A percentile compares a stretch with the other conserved stretches of the same genome.
Conservation (phyloP, 495 filamentous ascomycete genomes). For the Friedmanniomyces simplex region DNA sequence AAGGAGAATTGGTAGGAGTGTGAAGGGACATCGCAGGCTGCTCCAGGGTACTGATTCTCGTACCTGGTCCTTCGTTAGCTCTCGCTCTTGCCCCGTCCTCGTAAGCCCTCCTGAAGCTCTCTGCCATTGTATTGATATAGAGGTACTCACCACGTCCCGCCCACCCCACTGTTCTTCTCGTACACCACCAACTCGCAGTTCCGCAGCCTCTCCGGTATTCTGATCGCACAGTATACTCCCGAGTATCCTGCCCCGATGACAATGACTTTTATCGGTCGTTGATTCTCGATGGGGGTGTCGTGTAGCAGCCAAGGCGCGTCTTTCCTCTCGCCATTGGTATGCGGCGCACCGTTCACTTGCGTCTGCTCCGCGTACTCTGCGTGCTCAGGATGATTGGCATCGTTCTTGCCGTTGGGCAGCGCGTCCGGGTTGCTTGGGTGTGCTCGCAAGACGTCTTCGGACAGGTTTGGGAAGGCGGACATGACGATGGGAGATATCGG, state of each 20-base stretch:
- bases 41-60: constrained; percentile 61
- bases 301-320: constrained; percentile 16
- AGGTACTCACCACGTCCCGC: constrained; percentile 55
- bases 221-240: constrained; percentile 51
- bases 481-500: too few relatives aligned
- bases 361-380: background rate
- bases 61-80: too few relatives aligned
- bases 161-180: constrained; percentile 67
- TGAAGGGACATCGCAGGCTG: constrained; percentile 36
- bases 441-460: constrained; percentile 6
- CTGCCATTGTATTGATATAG: too few relatives aligned
- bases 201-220: constrained; percentile 42
- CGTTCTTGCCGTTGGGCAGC: background rate
- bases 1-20: constrained; percentile 25
- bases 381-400: background rate
- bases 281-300: constrained; percentile 43
- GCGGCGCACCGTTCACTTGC: background rate
- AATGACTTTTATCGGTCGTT: constrained; percentile 42
- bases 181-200: constrained; percentile 36
- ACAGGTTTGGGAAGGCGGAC: constrained; percentile 21
- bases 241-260: constrained; percentile 59
- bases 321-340: constrained; percentile 5
- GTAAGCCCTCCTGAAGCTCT: too few relatives aligned
- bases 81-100: too few relatives aligned
- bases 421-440: background rate